These are phyloP conservation scores for Tetrahymena malaccensis DNA, from an alignment of 73 alveolate species.

Conservation along the genomic window DNA sequence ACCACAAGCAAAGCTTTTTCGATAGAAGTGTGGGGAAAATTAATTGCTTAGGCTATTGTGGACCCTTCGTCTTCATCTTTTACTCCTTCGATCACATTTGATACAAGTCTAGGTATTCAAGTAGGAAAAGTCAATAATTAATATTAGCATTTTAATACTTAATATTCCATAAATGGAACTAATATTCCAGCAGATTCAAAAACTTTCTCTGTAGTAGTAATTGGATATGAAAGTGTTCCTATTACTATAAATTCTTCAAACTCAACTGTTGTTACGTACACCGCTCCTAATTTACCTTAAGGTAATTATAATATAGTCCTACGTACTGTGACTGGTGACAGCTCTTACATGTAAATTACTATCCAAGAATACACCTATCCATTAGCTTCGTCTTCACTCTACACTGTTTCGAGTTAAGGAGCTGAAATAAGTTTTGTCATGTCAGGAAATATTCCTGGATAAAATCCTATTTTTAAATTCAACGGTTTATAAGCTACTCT, in stretches of 20 bases:
- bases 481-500: not conserved
- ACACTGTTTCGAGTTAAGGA: not conserved
- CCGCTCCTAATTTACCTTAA: not conserved
- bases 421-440: not conserved
- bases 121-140: not conserved
- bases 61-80: not conserved
- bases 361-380: not conserved
- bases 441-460: not conserved
- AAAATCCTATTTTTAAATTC: not conserved
- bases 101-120: not conserved
- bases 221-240: not conserved
- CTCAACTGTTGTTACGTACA: not conserved
- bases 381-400: not conserved
- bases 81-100: not conserved
- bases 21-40: not conserved
- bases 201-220: not conserved
- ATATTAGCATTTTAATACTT: not conserved
- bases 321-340: not conserved
- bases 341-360: not conserved
- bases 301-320: not conserved
- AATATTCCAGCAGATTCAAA: not conserved
- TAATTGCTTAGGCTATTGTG: not conserved
- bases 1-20: not conserved
- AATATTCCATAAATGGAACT: not conserved
- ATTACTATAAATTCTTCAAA: not conserved